phyloP scores from a whole-genome alignment of 495 filamentous ascomycete genomes.

The Penicillium cinerascens region DNA sequence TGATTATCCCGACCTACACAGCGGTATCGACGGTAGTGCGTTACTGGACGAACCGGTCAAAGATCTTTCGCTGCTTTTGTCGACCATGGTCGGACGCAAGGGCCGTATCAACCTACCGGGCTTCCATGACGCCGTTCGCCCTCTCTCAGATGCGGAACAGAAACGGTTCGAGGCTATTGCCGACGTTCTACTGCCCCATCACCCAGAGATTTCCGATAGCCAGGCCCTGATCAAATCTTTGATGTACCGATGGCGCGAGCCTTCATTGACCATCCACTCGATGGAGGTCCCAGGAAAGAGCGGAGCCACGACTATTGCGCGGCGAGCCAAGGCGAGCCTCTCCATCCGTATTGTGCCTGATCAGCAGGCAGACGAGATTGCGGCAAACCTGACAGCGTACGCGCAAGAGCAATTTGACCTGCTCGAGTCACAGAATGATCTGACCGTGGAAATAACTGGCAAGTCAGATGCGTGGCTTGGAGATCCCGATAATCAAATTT shows the following conservation, averaged over 20 bases:
- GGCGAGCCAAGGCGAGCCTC: slow-evolving; percentile 76
- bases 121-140: slow-evolving; percentile 81
- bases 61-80: slow-evolving; percentile 77
- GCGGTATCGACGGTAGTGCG: slow-evolving; percentile 88
- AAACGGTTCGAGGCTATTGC: slow-evolving; percentile 81
- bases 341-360: slow-evolving; percentile 92
- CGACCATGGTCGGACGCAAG: slow-evolving; percentile 66
- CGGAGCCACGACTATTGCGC: slow-evolving; percentile 84
- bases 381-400: slow-evolving; percentile 59
- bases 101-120: slow-evolving; percentile 60
- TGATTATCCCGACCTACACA: slow-evolving; percentile 84
- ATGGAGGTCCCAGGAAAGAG: slow-evolving; percentile 66
- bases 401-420: slow-evolving; percentile 66
- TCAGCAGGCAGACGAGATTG: slow-evolving; percentile 75
- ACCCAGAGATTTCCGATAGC: slow-evolving; percentile 63
- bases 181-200: slow-evolving; percentile 64
- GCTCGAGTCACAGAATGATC: slow-evolving; percentile 72
- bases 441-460: slow-evolving; percentile 82
- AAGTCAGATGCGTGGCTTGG: slow-evolving; percentile 96
- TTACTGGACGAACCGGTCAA: slow-evolving; percentile 86
- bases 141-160: slow-evolving; percentile 71
- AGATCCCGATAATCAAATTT: slow-evolving; percentile 86
- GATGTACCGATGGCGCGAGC: slow-evolving; percentile 94
- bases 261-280: slow-evolving; percentile 88
- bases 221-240: slow-evolving; percentile 70